phyloP scores from a whole-genome alignment of 768 basidiomycete genomes.

The Roridomyces roridus region DNA sequence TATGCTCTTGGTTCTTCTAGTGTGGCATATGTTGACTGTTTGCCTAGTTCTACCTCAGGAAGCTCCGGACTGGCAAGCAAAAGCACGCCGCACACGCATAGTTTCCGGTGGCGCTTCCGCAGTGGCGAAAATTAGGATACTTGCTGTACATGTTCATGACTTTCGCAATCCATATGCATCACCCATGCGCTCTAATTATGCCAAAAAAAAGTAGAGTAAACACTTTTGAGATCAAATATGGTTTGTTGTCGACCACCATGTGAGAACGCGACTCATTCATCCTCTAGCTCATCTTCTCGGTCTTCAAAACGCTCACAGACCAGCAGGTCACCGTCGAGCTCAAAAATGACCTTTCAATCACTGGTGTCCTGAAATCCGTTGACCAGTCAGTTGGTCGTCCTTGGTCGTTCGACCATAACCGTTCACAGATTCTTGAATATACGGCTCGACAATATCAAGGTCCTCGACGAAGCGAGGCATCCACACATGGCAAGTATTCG shows the following conservation, averaged over 20 bases:
- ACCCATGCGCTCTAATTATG: conserved; percentile 13
- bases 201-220: no score
- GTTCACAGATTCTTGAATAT: conserved; percentile 87
- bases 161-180: conserved; percentile 21
- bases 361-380: conserved; percentile 94
- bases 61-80: conserved; percentile 92
- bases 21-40: conserved; percentile 28
- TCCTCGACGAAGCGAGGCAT: conserved; percentile 90
- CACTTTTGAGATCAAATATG: conserved; percentile 13
- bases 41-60: conserved; percentile 89
- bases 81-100: conserved; percentile 80
- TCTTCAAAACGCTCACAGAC: conserved; percentile 99
- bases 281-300: conserved; percentile 88
- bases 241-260: background rate
- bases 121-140: conserved; percentile 23
- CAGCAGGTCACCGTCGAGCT: conserved; percentile 97
- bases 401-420: conserved; percentile 13
- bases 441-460: conserved; percentile 91
- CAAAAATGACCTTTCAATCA: conserved; percentile 98
- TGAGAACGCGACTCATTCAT: conserved; percentile 15
- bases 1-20: conserved; percentile 37
- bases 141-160: conserved; percentile 24
- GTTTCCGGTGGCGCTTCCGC: conserved; percentile 17
- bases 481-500: conserved; percentile 87
- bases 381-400: conserved; percentile 70